Evolutionary conservation across 306 rosid genomes (phyloP).

Genomic region (Quercus suber): DNA sequence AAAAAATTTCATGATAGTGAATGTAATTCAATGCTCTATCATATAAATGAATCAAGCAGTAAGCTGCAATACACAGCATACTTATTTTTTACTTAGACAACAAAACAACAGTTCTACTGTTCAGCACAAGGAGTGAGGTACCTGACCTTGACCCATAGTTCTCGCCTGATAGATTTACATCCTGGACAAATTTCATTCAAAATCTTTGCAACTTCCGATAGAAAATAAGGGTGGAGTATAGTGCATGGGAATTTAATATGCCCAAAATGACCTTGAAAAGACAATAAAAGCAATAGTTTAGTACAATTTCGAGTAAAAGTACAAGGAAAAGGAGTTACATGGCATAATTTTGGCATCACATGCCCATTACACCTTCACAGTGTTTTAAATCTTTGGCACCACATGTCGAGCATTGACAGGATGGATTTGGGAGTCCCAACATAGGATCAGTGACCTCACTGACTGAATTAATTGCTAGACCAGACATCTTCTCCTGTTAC

Average conservation of each 20-base stretch:
- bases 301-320: slow-evolving; percentile 16
- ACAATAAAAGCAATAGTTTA: slow-evolving; percentile 23
- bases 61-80: neutral
- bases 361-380: slow-evolving; percentile 69
- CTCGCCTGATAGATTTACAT: slow-evolving; percentile 64
- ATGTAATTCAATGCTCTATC: neutral
- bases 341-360: slow-evolving; percentile 16
- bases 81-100: neutral
- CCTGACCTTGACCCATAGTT: slow-evolving; percentile 67
- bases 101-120: neutral
- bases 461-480: slow-evolving; percentile 43
- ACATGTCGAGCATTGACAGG: slow-evolving; percentile 70
- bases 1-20: neutral
- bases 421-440: slow-evolving; percentile 84
- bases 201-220: slow-evolving; percentile 71
- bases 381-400: slow-evolving; percentile 46
- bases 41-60: neutral
- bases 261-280: slow-evolving; percentile 87
- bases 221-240: slow-evolving; percentile 73
- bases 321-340: slow-evolving; percentile 15
- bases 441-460: slow-evolving; percentile 72
- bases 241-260: slow-evolving; percentile 61
- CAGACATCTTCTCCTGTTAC: slow-evolving; percentile 62
- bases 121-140: slow-evolving; percentile 32
- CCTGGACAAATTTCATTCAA: slow-evolving; percentile 81